Evolutionary conservation across 108 stramenopile species (phyloP).

Genomic region (Nitzschia inconspicua): DNA sequence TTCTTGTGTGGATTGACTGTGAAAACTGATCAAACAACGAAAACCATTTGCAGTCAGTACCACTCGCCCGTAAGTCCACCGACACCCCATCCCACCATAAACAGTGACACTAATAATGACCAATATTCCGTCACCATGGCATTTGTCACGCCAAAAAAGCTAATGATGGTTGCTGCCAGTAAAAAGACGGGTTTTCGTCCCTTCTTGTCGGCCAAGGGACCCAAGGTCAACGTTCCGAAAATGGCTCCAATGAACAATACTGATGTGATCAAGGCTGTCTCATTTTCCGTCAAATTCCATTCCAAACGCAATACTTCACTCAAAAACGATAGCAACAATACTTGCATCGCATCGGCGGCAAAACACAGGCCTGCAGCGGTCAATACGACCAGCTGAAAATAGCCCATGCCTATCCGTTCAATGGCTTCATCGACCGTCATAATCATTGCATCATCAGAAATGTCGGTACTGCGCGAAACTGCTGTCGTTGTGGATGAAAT

Average conservation of each 20-base stretch:
- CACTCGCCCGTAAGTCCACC: slow-evolving; percentile 33
- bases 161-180: slow-evolving; percentile 51
- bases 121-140: slow-evolving; percentile 47
- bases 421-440: slow-evolving; percentile 71
- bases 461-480: too few species aligned
- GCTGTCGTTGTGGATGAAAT: background rate
- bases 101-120: slow-evolving; percentile 40
- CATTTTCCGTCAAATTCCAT: slow-evolving; percentile 54
- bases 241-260: slow-evolving; percentile 75
- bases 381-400: slow-evolving; percentile 60
- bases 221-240: slow-evolving; percentile 67
- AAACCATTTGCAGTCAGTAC: background rate
- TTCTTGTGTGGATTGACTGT: slow-evolving; percentile 23
- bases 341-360: slow-evolving; percentile 82
- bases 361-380: slow-evolving; percentile 80
- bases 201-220: slow-evolving; percentile 70
- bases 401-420: slow-evolving; percentile 64
- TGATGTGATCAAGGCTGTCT: slow-evolving; percentile 61
- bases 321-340: slow-evolving; percentile 69
- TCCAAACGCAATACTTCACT: slow-evolving; percentile 59
- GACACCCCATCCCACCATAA: slow-evolving; percentile 74
- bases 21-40: background rate
- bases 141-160: slow-evolving; percentile 55
- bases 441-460: background rate
- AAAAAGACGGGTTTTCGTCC: slow-evolving; percentile 79